A percentile compares a stretch with the other conserved stretches of the same genome.
Conservation (phyloP, 371 early-diverging fungal genomes). For the Dichotomocladium elegans region DNA sequence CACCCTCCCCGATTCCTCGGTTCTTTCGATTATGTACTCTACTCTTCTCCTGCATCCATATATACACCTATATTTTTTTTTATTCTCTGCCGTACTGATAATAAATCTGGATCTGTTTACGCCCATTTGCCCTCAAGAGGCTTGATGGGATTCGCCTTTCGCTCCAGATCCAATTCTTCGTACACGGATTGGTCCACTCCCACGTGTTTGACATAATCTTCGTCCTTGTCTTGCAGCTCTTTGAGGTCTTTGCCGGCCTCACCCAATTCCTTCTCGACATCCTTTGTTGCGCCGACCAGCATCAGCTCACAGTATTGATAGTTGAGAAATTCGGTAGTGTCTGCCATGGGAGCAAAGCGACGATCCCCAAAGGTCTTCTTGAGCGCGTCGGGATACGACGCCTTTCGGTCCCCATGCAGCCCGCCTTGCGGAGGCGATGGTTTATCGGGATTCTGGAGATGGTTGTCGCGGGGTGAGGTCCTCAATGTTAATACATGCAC, state of each 20-base stretch:
- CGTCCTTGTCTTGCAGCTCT: slow-evolving; percentile 22
- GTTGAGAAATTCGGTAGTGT: slow-evolving; percentile 31
- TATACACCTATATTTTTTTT: no score
- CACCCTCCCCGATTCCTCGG: no score
- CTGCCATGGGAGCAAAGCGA: slow-evolving; percentile 26
- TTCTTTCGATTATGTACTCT: no score
- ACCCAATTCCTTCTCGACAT: slow-evolving; percentile 31
- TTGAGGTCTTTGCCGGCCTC: slow-evolving; percentile 26
- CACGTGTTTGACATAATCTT: slow-evolving; percentile 11
- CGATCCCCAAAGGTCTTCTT: slow-evolving; percentile 21
- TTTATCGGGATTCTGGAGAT: slow-evolving; percentile 19
- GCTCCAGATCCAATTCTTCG: slow-evolving; percentile 21
- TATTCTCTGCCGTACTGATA: background rate
- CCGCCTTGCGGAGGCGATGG: slow-evolving; percentile 22
- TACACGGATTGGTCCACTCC: slow-evolving; percentile 20
- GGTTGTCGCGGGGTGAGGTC: background rate
- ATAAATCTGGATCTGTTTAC: no score
- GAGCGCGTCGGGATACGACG: slow-evolving; percentile 19
- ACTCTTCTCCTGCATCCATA: no score
- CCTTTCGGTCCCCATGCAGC: slow-evolving; percentile 19
- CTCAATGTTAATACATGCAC: no score
- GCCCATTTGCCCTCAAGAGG: slow-evolving; percentile 34
- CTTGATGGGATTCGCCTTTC: slow-evolving; percentile 14
- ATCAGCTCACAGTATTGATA: slow-evolving; percentile 29
- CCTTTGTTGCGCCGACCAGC: slow-evolving; percentile 33